A percentile compares a stretch with the other conserved stretches of the same genome.
Conservation (phyloP, 2,329 filamentous ascomycete genomes). For the Magnaporthiopsis incrustans region DNA sequence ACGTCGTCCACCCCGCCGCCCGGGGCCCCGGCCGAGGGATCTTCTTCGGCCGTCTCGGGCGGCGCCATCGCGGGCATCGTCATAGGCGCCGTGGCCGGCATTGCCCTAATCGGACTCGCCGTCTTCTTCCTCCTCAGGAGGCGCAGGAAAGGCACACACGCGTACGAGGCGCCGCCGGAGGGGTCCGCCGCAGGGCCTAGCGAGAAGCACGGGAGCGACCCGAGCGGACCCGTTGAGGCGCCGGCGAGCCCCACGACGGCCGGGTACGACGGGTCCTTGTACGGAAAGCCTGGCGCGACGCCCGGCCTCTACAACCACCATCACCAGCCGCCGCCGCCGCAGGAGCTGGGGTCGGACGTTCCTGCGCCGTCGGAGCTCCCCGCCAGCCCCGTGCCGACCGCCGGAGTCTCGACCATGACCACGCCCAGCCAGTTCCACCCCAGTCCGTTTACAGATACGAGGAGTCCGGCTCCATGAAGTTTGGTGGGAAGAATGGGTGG, state of each 20-base stretch:
- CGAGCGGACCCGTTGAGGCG: background rate
- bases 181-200: background rate
- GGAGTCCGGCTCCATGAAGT: background rate
- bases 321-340: background rate
- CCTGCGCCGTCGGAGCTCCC: background rate
- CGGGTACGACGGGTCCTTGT: background rate
- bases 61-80: constrained; percentile 1
- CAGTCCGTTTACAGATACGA: background rate
- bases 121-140: background rate
- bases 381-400: background rate
- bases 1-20: background rate
- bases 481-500: background rate
- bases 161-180: background rate
- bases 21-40: background rate
- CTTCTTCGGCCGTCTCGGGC: background rate
- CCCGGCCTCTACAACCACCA: background rate
- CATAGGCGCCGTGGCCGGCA: background rate
- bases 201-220: background rate
- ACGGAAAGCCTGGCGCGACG: background rate
- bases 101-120: background rate
- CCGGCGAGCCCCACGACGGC: background rate
- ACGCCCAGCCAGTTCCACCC: background rate
- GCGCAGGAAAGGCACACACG: background rate
- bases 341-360: background rate
- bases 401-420: background rate